phyloP scores from a whole-genome alignment of 306 rosid species.

The Vicia villosa region DNA sequence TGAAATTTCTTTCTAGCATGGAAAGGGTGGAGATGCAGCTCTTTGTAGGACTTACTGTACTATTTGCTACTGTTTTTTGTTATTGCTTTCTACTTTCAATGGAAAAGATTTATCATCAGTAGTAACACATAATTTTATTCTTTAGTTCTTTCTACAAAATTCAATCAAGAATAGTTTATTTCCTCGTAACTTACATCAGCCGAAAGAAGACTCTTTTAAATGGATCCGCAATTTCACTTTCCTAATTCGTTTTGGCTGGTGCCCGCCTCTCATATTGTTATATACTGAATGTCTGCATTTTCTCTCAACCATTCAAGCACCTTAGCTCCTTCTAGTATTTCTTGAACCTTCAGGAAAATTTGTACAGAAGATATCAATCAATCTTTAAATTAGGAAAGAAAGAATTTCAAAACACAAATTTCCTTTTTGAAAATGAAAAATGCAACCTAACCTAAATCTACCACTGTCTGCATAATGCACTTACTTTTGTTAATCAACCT shows the following conservation, averaged over 20 bases:
- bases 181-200: slow-evolving; percentile 35
- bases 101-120: slow-evolving; percentile 1
- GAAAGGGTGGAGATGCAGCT: slow-evolving; percentile 2
- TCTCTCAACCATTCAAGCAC: slow-evolving; percentile 98
- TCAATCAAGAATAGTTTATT: slow-evolving; percentile 22
- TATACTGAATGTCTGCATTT: slow-evolving; percentile 68
- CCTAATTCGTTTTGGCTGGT: too few relatives aligned
- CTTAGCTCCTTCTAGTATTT: slow-evolving; percentile 94
- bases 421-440: too few relatives aligned
- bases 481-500: slow-evolving; percentile 16
- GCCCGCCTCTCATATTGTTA: slow-evolving; percentile 51
- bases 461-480: too few relatives aligned
- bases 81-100: not conserved
- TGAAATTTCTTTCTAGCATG: not conserved
- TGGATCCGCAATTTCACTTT: slow-evolving; percentile 21
- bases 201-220: slow-evolving; percentile 40
- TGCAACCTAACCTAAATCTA: too few relatives aligned
- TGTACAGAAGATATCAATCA: slow-evolving; percentile 4
- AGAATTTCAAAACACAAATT: slow-evolving; percentile 3
- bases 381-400: not conserved
- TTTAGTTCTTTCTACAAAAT: slow-evolving; percentile 32
- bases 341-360: slow-evolving; percentile 74
- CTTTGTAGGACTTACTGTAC: slow-evolving; percentile 6
- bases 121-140: slow-evolving; percentile 13
- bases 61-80: slow-evolving; percentile 14